Percentiles rank a stretch among this genome's conserved stretches.
Evolutionary conservation across 2,329 filamentous ascomycete species (phyloP).

Genomic region (Pestalotiopsis sp.): DNA sequence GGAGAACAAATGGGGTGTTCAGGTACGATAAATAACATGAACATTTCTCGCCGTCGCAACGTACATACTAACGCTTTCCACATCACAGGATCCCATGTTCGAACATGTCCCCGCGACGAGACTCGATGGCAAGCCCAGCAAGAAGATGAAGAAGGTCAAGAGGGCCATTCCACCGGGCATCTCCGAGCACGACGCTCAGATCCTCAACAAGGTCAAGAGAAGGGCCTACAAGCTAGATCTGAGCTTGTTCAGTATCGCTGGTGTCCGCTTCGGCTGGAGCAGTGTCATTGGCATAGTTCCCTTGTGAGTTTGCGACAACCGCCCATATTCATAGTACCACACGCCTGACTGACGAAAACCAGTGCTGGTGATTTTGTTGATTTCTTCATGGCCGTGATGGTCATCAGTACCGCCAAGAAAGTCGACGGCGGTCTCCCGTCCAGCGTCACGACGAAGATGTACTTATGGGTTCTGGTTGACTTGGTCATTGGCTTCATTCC

Average conservation of each 20-base stretch:
- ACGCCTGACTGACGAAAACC: conserved; percentile 21
- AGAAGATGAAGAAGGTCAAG: conserved; percentile 79
- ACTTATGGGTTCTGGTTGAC: conserved; percentile 75
- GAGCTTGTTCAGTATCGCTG: conserved; percentile 77
- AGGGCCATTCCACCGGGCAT: conserved; percentile 84
- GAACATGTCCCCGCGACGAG: conserved; percentile 76
- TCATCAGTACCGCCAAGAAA: conserved; percentile 70
- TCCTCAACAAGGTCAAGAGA: conserved; percentile 84
- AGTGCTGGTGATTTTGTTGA: conserved; percentile 78
- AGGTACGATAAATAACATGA: conserved; percentile 12
- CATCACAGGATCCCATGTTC: conserved; percentile 80
- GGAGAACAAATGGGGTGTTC: conserved; percentile 50
- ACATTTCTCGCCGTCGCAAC: conserved; percentile 18
- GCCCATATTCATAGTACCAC: not conserved
- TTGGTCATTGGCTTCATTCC: conserved; percentile 74
- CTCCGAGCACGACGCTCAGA: conserved; percentile 75
- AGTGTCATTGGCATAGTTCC: conserved; percentile 84
- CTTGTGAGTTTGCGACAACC: conserved; percentile 54
- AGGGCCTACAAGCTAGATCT: conserved; percentile 85
- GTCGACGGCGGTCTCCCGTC: conserved; percentile 75
- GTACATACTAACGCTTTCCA: not conserved
- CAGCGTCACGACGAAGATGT: conserved; percentile 67
- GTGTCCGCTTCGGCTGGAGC: conserved; percentile 86
- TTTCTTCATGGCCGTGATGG: conserved; percentile 70
- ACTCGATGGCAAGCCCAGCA: conserved; percentile 61